Conservation (phyloP, 2,329 filamentous ascomycete genomes). For the Phialocephala sp. region DNA sequence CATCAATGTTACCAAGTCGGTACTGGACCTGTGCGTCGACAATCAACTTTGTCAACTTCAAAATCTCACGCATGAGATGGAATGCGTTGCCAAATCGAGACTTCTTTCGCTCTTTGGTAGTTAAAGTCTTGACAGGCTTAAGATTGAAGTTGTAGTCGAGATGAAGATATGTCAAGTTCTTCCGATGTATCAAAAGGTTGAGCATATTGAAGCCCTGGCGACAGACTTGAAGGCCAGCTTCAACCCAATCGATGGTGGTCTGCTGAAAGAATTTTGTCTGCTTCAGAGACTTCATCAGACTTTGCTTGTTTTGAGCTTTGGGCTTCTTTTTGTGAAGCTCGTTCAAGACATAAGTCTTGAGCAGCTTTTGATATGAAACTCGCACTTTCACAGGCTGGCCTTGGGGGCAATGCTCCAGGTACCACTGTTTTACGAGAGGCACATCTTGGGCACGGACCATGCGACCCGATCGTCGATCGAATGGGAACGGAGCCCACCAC, state of each 20-base stretch:
- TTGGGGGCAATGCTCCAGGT: conserved; percentile 91
- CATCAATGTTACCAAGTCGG: conserved; percentile 95
- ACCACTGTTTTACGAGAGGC: conserved; percentile 97
- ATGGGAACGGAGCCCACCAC: conserved; percentile 98
- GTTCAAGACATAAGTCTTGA: conserved; percentile 96
- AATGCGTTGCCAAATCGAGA: conserved; percentile 99
- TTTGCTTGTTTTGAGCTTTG: conserved; percentile 95
- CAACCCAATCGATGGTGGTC: conserved; percentile 98
- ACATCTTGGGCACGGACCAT: conserved; percentile 99
- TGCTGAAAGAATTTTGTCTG: conserved; percentile 99
- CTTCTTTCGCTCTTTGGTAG: conserved; percentile 99
- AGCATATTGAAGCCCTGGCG: conserved; percentile 99
- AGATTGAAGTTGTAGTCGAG: conserved; percentile 99
- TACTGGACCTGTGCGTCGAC: conserved; percentile 99
- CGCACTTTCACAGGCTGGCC: conserved; percentile 95
- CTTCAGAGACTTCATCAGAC: conserved; percentile 86
- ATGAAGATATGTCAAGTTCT: conserved; percentile 97
- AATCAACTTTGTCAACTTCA: conserved; percentile 94
- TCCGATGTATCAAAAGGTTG: conserved; percentile 95
- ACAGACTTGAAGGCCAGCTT: conserved; percentile 97
- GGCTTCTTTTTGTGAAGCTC: conserved; percentile 95
- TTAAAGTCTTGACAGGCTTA: conserved; percentile 98
- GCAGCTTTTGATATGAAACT: conserved; percentile 96
- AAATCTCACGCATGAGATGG: conserved; percentile 97
- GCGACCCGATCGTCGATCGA: conserved; percentile 88